These are phyloP conservation scores for Cichorium intybus DNA, from an alignment of 140 eudicot species.

Conservation along the genomic window DNA sequence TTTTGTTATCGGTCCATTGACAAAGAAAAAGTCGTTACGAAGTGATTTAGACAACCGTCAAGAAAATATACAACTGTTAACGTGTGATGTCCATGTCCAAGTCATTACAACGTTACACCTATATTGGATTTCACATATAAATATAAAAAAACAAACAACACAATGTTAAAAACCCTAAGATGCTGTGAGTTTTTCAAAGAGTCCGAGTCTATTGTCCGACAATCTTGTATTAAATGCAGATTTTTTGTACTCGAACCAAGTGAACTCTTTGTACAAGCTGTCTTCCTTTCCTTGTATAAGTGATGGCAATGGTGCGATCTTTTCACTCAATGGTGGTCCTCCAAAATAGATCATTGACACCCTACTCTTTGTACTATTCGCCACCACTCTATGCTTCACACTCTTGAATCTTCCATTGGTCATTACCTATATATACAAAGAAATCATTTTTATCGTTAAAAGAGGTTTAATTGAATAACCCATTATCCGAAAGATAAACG, in stretches of 20 bases:
- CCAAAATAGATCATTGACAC: slow-evolving; percentile 89
- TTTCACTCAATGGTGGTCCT: slow-evolving; percentile 93
- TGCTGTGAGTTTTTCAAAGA: slow-evolving; percentile 59
- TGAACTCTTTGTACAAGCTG: slow-evolving; percentile 90
- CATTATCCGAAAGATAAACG: background rate
- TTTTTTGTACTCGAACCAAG: slow-evolving; percentile 85
- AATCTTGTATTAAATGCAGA: slow-evolving; percentile 72
- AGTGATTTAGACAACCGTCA: background rate
- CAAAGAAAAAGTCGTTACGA: background rate
- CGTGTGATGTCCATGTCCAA: background rate
- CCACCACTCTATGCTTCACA: slow-evolving; percentile 81
- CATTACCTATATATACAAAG: slow-evolving; percentile 66
- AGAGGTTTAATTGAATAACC: background rate
- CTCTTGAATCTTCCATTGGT: slow-evolving; percentile 90
- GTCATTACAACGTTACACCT: slow-evolving; percentile 14
- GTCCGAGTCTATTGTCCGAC: slow-evolving; percentile 60
- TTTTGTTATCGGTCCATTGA: background rate
- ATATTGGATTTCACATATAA: slow-evolving; percentile 8
- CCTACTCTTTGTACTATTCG: slow-evolving; percentile 68
- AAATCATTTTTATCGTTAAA: slow-evolving; percentile 1
- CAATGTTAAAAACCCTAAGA: slow-evolving; percentile 27
- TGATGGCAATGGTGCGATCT: slow-evolving; percentile 82
- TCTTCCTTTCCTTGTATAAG: slow-evolving; percentile 57
- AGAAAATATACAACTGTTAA: slow-evolving; percentile 1
- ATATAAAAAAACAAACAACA: background rate